phyloP scores from a whole-genome alignment of 148 eudicot species.

The Limonium bicolor region DNA sequence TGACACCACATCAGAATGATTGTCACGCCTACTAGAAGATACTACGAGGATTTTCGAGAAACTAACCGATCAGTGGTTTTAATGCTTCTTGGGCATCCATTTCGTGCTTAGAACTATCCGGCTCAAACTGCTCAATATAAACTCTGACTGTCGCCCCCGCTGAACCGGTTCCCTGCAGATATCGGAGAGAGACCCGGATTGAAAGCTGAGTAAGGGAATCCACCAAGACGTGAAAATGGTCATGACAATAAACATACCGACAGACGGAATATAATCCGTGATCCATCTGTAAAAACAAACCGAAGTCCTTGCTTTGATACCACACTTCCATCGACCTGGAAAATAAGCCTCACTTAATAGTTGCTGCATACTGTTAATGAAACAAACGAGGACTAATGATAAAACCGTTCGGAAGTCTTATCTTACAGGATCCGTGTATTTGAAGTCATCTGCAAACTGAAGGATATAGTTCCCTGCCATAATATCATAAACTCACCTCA shows the following conservation, averaged over 20 bases:
- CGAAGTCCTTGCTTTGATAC: slow-evolving; percentile 92
- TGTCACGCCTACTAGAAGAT: too few species aligned
- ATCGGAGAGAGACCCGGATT: slow-evolving; percentile 1
- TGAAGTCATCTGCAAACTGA: slow-evolving; percentile 83
- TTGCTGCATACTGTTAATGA: not conserved
- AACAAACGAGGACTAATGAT: not conserved
- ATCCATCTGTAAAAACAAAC: slow-evolving; percentile 89
- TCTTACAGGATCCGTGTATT: slow-evolving; percentile 88
- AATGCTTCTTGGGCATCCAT: slow-evolving; percentile 82
- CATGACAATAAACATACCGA: slow-evolving; percentile 33
- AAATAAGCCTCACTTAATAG: not conserved
- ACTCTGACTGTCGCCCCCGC: slow-evolving; percentile 88
- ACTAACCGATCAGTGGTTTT: slow-evolving; percentile 82
- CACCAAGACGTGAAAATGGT: not conserved
- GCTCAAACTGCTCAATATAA: slow-evolving; percentile 90
- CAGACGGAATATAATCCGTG: slow-evolving; percentile 80
- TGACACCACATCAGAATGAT: not conserved
- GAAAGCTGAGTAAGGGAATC: slow-evolving; percentile 3
- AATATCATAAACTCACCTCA: slow-evolving; percentile 5
- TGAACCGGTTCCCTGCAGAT: slow-evolving; percentile 85
- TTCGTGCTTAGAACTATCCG: slow-evolving; percentile 67
- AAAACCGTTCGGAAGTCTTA: not conserved
- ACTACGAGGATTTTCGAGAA: too few species aligned
- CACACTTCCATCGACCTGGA: slow-evolving; percentile 87
- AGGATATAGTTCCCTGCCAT: slow-evolving; percentile 63